Evolutionary conservation across 139 green algal genomes (phyloP), one percentile per base, ranked within the genome.

Genomic region (Choricystis sp.): DNA sequence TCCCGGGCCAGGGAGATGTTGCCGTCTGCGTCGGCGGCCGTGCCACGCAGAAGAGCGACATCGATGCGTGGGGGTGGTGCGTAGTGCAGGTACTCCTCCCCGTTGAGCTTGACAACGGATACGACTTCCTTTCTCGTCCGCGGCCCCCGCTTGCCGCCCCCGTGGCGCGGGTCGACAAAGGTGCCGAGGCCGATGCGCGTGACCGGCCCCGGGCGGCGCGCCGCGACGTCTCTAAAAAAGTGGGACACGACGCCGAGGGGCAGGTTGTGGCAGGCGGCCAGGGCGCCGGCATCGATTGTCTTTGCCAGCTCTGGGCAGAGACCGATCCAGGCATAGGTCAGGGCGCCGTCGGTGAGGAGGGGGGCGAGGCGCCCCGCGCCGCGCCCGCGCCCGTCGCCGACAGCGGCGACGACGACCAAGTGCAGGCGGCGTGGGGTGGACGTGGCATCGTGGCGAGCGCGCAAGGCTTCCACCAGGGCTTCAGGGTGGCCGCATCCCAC

Each of bases 1-100:
- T 83, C 77, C 0, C 63, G 55, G n/a, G 79, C 74, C n/a, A 79
- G 70, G 31, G 29, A 70, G n/a, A 83, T 55, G 29, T 83, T 83
- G 68, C 77, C 77, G 26, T 78, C 72, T 26, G 67, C 9, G 62
- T 83, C 77, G 26, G 77, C 74, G 5, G 68, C 76, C 14, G 74
- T 81, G 56, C 72, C 77, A 4, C 77, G 60, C 27, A 83, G 63
- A 40, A 83, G 40, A 4, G 72, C 77, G 3, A 76, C 71, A 30
- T 72, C n/a, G 19, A 81, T 70, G 23, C 24, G 16, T 63, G 56
- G 21, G 40, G 23, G 55, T 3, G 24, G 3, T 49, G 29, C 1
- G n/a, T 81, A 83, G 58, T 59, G 79, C 14, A 83, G 66, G 23
- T 67, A 59, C 57, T 74, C 60, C 49, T 66, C 31, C 19, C 70